A percentile compares a stretch with the other conserved stretches of the same genome.
Evolutionary conservation across 306 rosid genomes (phyloP).

Genomic region (Cicer chorassanicum): DNA sequence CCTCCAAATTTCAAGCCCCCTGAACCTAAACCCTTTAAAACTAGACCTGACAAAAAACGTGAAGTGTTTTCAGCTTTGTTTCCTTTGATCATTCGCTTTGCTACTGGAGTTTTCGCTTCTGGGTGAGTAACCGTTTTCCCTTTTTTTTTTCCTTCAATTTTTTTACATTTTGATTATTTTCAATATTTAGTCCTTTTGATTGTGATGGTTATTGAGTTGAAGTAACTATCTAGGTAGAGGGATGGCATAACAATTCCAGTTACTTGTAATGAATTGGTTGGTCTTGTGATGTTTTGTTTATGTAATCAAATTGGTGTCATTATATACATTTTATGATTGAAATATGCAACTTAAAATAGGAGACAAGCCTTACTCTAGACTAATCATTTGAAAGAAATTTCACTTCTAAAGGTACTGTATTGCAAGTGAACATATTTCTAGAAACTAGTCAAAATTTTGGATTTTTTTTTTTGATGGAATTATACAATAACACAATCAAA

Average conservation of each 20-base stretch:
- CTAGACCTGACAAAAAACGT: constrained; percentile 63
- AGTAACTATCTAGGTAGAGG: background rate
- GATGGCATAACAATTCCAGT: constrained; percentile 1
- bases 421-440: background rate
- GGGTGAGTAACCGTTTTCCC: constrained; percentile 57
- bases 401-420: background rate
- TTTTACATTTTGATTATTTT: background rate
- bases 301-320: too few relatives aligned
- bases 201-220: background rate
- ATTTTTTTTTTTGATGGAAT: too few relatives aligned
- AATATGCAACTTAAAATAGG: constrained; percentile 5
- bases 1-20: constrained; percentile 92
- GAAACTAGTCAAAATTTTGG: too few relatives aligned
- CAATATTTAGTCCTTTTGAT: background rate
- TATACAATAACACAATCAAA: too few relatives aligned
- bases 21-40: constrained; percentile 77
- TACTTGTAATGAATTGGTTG: background rate
- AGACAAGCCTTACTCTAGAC: constrained; percentile 5
- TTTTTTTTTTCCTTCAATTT: background rate
- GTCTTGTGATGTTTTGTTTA: background rate
- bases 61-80: constrained; percentile 71
- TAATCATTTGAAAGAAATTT: background rate
- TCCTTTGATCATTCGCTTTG: constrained; percentile 75
- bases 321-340: background rate
- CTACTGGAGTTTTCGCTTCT: constrained; percentile 76